Base-by-base conservation (phyloP, 345 rosid genomes). In the Rhodomyrtus tomentosa region DNA sequence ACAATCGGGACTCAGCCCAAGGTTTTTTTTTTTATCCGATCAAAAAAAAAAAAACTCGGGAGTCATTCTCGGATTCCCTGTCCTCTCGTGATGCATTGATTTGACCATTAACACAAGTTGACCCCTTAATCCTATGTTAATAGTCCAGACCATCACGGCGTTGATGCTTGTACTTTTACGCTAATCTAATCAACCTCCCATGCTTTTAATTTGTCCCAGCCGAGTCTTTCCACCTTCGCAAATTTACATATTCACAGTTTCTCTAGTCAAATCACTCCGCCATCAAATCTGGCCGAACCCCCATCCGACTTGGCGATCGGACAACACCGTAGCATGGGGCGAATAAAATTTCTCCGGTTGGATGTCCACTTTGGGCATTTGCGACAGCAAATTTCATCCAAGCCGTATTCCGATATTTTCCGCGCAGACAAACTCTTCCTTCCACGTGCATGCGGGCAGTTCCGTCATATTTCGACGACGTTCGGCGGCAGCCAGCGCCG, bases 331-430 rank as follows among this genome's bases (percentile, higher is more conserved):
- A 1, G 12, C 12, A 4, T 4, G 45, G 9, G 1, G 6, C 4
- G 12, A 16, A 62, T 8, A 4, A 16, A 16, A 18, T 62, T 62
- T 32, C 76, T 62, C 45, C 5, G 4, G 6, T 2, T 22, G 8
- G 4, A 7, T 2, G 25, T 20, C 24, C 4, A 21, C 10, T 21
- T 21, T 20, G 11, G 56, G 22, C 25, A 21, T 22, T 3, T 4
- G 2, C 4, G 12, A 0, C 2, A 0, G 3, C 2, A 4, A 55
- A 10, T 25, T 55, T 10, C 29, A 16, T 4, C 6, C 12, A 32
- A 22, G 1, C 16, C 40, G 14, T 3, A 42, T 21, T 29, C 20
- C 0, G 12, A 16, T 5, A 1, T 7, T 11, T 8, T 4, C 0
- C 7, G 5, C 3, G 1, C 1, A 0, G 24, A 7, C 9, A 3